These are phyloP conservation scores for Suhomyces bokatorum DNA, from an alignment of 1,139 yeast species.

Conservation along the genomic window DNA sequence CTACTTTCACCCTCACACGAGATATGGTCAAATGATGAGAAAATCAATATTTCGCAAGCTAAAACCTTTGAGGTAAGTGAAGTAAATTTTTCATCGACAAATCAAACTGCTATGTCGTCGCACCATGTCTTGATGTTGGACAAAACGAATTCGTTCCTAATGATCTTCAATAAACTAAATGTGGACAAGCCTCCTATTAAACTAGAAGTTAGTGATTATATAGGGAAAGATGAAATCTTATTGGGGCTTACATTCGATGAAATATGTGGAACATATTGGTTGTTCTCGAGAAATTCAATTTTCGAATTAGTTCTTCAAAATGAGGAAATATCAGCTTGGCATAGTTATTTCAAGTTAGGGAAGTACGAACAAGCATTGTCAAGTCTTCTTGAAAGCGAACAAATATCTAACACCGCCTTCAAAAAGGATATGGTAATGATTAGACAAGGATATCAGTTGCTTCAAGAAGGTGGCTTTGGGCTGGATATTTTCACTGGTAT, in stretches of 20 bases:
- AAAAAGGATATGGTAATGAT: conserved; percentile 55
- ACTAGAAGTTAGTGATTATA: conserved; percentile 8
- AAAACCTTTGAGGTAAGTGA: conserved; percentile 15
- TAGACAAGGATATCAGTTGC: conserved; percentile 63
- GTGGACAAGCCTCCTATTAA: conserved; percentile 6
- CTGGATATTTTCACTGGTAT: conserved; percentile 17
- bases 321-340: conserved; percentile 79
- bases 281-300: conserved; percentile 31
- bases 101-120: conserved; percentile 11
- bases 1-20: conserved; percentile 20
- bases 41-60: conserved; percentile 24
- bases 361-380: conserved; percentile 69
- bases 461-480: conserved; percentile 47
- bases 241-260: conserved; percentile 64
- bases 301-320: conserved; percentile 69
- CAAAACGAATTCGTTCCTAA: conserved; percentile 10
- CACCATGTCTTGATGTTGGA: conserved; percentile 16
- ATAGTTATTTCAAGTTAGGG: conserved; percentile 59
- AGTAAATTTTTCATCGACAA: conserved; percentile 3
- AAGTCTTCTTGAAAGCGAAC: conserved; percentile 30
- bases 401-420: conserved; percentile 25
- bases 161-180: conserved; percentile 16
- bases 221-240: conserved; percentile 35
- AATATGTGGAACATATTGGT: conserved; percentile 33
- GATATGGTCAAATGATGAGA: conserved; percentile 30